Conservation (phyloP, 352 stramenopile species). For the Paralagenidium karlingii region DNA sequence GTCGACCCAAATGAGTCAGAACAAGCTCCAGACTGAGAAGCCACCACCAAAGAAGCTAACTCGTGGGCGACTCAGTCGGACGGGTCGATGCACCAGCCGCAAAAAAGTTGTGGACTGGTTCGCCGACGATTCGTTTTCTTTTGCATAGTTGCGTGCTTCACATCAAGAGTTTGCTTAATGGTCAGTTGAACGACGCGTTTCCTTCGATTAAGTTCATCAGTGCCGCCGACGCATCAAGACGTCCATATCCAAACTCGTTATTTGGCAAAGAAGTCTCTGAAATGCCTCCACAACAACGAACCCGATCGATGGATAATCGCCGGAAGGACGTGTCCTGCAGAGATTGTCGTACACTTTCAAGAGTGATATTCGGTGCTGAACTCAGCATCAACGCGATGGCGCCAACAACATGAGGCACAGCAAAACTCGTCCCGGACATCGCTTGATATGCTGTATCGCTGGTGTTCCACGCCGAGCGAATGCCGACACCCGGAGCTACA, state of each 20-base stretch:
- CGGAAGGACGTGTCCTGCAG: constrained; percentile 1
- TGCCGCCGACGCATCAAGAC: constrained; percentile 11
- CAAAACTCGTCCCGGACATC: constrained; percentile 18
- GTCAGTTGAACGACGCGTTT: too few relatives aligned
- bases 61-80: too few relatives aligned
- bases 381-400: constrained; percentile 14
- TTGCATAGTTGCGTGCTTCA: too few relatives aligned
- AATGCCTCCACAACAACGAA: constrained; percentile 16
- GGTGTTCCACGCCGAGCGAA: constrained; percentile 7
- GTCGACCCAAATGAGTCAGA: too few relatives aligned
- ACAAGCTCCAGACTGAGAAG: too few relatives aligned
- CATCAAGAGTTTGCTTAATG: too few relatives aligned
- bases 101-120: too few relatives aligned
- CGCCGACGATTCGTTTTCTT: too few relatives aligned
- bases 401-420: constrained; percentile 14
- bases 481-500: constrained; percentile 10
- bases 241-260: constrained; percentile 43
- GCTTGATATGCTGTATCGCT: constrained; percentile 10
- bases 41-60: too few relatives aligned
- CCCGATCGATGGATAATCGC: constrained; percentile 3
- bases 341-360: constrained; percentile 2
- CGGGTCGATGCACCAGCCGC: too few relatives aligned
- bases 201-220: background rate
- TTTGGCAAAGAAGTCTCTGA: constrained; percentile 21
- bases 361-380: constrained; percentile 9